These are phyloP conservation scores for Boletus rubroflammeus DNA, from an alignment of 768 basidiomycete genomes.

Conservation along the genomic window DNA sequence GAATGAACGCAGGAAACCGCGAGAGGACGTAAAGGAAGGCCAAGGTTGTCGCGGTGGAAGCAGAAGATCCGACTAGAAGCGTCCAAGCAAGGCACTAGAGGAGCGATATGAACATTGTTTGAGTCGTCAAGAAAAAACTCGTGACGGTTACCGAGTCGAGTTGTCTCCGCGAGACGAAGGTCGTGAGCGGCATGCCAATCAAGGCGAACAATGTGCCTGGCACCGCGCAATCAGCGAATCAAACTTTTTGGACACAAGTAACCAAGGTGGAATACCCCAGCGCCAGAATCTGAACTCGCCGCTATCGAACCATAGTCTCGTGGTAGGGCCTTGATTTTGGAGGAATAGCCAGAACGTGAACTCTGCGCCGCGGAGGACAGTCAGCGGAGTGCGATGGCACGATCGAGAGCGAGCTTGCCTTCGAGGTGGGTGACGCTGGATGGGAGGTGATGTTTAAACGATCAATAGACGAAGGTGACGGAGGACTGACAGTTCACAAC, in stretches of 20 bases:
- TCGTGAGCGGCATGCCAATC: conserved; percentile 69
- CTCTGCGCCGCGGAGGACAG: conserved; percentile 39
- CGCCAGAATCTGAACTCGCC: conserved; percentile 77
- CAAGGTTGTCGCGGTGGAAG: conserved; percentile 63
- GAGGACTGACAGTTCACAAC: conserved; percentile 60
- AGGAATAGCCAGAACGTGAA: conserved; percentile 83
- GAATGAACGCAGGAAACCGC: conserved; percentile 68
- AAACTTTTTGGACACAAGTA: neutral
- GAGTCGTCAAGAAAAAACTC: neutral
- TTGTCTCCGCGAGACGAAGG: conserved; percentile 54
- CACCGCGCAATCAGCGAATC: conserved; percentile 12
- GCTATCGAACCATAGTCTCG: conserved; percentile 75
- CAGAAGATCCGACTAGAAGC: conserved; percentile 66
- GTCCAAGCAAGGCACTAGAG: conserved; percentile 69
- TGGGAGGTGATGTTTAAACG: neutral
- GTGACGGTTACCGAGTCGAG: conserved; percentile 48
- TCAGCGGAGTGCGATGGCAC: conserved; percentile 5
- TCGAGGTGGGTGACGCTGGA: conserved; percentile 75
- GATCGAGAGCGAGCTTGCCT: conserved; percentile 39
- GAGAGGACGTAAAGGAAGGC: conserved; percentile 69
- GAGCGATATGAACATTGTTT: conserved; percentile 8
- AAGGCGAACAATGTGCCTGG: conserved; percentile 62
- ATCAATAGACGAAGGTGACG: neutral
- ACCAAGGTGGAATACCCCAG: conserved; percentile 41
- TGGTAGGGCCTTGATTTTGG: conserved; percentile 67